Base-by-base conservation (phyloP, 257 asterid genomes). In the Cordia subcordata region DNA sequence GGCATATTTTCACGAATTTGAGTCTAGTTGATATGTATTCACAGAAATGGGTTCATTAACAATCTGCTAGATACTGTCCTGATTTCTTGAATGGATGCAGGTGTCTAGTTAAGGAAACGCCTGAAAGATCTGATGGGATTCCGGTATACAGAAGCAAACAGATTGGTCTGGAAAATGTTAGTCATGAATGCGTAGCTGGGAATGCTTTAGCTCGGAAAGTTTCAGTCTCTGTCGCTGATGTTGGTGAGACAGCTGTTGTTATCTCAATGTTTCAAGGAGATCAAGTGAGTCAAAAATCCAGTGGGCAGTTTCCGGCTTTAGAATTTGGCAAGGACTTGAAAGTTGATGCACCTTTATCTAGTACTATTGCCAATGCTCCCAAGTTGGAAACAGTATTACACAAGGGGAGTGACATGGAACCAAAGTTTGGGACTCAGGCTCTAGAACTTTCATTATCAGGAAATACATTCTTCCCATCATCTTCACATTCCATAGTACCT, bases 221-320 rank as follows among this genome's bases (percentile, higher is more conserved):
- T 68, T 81, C 81, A 19, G 87, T 87, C 16, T 81, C 94, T 78
- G 74, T 85, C 72, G 96, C 94, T 66, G 98, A 79, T 77, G 95
- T 70, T 66, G 92, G 95, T 60, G 96, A 91, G 85, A 85, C 98
- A 11, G 95, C 93, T 72, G 72, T 88, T 20, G 86, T 82, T 60
- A 66, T 83, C 73, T 91, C 95, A 56, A 60, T 80, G 67, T 71
- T 82, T 76, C 86, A 82, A 38, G 82, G 74, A 67, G 66, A 81
- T 59, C 74, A 68, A 64, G 73, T 70, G 72, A 74, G 50, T 72
- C 73, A 62, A 73, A 81, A 77, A 68, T 65, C 78, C 35, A 67
- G 64, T 20, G 80, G 66, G 57, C n/a, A 62, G 16, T 50, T 37
- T 23, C 68, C 75, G 37, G 56, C 61, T 60, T 46, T 71, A 70